phyloP scores from a whole-genome alignment of 345 rosid species.

The Carallia brachiata region DNA sequence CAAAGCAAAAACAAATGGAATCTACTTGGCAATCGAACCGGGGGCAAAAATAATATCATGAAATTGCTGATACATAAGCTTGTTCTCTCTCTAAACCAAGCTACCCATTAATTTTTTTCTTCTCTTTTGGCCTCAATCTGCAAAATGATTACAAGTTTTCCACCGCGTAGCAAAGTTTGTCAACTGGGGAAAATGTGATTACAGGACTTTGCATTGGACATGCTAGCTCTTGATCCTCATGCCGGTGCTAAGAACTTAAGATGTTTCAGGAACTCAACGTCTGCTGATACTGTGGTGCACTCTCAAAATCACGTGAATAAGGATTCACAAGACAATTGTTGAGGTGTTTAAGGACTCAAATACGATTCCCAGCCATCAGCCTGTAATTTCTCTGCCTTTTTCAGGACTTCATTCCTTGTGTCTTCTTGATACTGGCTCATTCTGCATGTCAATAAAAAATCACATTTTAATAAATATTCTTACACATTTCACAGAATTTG shows the following conservation, averaged over 20 bases:
- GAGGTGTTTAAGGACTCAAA: conserved; percentile 12
- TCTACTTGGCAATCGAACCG: no score
- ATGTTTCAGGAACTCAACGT: no score
- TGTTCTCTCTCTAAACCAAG: background rate
- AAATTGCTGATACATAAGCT: background rate
- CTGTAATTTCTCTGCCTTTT: conserved; percentile 68
- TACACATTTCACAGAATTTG: no score
- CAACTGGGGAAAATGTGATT: background rate
- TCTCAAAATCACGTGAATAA: no score
- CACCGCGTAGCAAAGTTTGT: background rate
- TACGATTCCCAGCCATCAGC: conserved; percentile 77
- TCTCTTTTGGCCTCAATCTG: background rate
- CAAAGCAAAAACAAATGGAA: no score
- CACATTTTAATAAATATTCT: no score
- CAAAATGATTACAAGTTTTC: background rate
- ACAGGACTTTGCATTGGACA: background rate
- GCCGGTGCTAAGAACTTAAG: background rate
- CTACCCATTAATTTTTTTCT: background rate
- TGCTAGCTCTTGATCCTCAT: background rate
- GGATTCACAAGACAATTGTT: background rate
- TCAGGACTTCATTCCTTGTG: conserved; percentile 62
- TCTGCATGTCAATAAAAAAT: conserved; percentile 34
- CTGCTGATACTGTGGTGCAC: no score
- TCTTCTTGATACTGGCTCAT: conserved; percentile 91
- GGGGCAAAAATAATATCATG: no score